These are phyloP conservation scores for Dictyostelium brefeldianum DNA, from an alignment of 78 protist species.

Conservation along the genomic window DNA sequence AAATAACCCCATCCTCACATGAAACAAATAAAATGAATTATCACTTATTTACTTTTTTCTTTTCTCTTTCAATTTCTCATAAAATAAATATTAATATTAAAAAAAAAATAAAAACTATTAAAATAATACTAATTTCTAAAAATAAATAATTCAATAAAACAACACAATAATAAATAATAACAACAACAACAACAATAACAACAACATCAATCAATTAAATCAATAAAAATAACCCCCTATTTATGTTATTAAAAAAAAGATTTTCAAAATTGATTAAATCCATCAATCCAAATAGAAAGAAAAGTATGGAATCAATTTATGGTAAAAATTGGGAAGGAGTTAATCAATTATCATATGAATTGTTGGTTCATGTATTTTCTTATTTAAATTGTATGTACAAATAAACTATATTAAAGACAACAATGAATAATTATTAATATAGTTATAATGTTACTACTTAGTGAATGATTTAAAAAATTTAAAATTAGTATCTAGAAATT, in stretches of 20 bases:
- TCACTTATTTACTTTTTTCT: background rate
- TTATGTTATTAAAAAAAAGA: background rate
- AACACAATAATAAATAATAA: no score
- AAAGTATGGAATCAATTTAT: conserved; percentile 5
- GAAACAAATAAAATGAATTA: no score
- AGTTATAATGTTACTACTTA: no score
- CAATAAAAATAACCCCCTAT: background rate
- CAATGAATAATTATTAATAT: background rate
- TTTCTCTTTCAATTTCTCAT: background rate
- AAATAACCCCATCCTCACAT: no score
- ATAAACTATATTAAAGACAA: no score
- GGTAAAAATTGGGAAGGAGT: conserved; percentile 15
- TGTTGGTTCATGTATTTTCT: conserved; percentile 44
- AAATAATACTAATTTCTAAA: no score
- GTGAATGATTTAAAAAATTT: conserved; percentile 46
- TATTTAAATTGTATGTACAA: conserved; percentile 29
- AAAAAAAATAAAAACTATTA: background rate
- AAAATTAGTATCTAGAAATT: conserved; percentile 38
- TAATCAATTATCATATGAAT: conserved; percentile 51
- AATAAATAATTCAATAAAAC: no score
- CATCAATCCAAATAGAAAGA: background rate
- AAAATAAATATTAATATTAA: background rate
- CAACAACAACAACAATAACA: no score
- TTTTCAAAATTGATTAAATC: background rate
- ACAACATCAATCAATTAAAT: no score